Evolutionary conservation across 2,329 filamentous ascomycete genomes (phyloP), one percentile per base, ranked within the genome.

Genomic region (Thelonectria rubi): DNA sequence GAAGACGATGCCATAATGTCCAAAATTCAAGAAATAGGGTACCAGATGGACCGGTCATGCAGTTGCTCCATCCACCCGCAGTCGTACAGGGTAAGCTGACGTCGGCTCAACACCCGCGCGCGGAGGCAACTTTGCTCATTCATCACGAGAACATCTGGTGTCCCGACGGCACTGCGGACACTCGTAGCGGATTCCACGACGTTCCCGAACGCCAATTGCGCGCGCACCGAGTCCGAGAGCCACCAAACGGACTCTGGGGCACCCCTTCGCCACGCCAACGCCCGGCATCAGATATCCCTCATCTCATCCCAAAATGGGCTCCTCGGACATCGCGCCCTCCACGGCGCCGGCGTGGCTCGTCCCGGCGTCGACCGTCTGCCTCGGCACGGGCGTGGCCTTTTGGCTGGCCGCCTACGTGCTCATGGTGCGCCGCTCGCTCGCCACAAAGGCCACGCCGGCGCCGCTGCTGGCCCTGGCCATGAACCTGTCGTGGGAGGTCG

Each of bases 401-500:
- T 82, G 80, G 80, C 73, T 79, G 45, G 60, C 71, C 21, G 72
- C 76, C 46, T 85, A 85, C 72, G 68, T 83, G 47, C 76, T 85
- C 64, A 81, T 84, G 75, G 74, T 77, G 12, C 77, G 73, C 2
- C 79, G 81, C 55, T 80, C 80, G 1, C 69, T 82, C n/a, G 72
- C 71, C 52, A 82, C 81, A 17, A 75, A 76, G 39, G 80, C 80
- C 5, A 85, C 83, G 64, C 77, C 82, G 37, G 82, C 84, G 72
- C 82, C 83, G 0, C 68, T 84, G 11, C 69, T 83, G 50, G 77
- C 80, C 0, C 78, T 85, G 10, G 78, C 78, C 14, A 67, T 81
- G 68, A 85, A 86, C 61, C 76, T 85, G 34, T 79, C 78, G 1
- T 85, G 83, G 82, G 83, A 86, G 67, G 70, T 82, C 3, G 74